Conservation (phyloP, 2,329 filamentous ascomycete genomes). For the Penicillium sp. region DNA sequence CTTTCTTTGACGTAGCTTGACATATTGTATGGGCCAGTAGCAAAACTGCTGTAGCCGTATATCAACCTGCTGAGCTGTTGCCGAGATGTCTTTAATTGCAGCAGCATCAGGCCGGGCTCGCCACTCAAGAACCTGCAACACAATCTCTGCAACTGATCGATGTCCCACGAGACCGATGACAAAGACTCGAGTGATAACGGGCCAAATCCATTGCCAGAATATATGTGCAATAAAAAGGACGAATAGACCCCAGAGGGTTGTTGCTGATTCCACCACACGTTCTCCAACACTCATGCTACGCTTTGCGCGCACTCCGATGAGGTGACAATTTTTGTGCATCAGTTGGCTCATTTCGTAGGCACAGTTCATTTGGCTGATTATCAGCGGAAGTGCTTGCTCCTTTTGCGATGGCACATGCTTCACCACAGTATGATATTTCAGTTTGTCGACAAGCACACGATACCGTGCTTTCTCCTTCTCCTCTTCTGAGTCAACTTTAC, state of each 20-base stretch:
- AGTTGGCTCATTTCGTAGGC: slow-evolving; percentile 84
- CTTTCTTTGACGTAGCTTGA: slow-evolving; percentile 84
- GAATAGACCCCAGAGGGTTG: slow-evolving; percentile 76
- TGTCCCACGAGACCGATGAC: slow-evolving; percentile 78
- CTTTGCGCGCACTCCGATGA: slow-evolving; percentile 77
- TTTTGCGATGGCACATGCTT: slow-evolving; percentile 75
- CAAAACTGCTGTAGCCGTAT: slow-evolving; percentile 97
- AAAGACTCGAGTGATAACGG: slow-evolving; percentile 70
- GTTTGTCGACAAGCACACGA: slow-evolving; percentile 74
- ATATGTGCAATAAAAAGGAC: slow-evolving; percentile 68
- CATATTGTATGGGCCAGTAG: slow-evolving; percentile 97
- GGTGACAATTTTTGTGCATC: slow-evolving; percentile 84
- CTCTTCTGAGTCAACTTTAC: slow-evolving; percentile 70
- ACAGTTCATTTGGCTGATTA: slow-evolving; percentile 95
- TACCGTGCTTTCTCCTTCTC: slow-evolving; percentile 66
- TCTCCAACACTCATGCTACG: slow-evolving; percentile 90
- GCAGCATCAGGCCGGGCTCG: slow-evolving; percentile 73
- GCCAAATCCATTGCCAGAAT: slow-evolving; percentile 74
- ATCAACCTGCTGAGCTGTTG: slow-evolving; percentile 95
- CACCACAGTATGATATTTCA: slow-evolving; percentile 83
- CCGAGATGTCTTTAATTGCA: slow-evolving; percentile 91
- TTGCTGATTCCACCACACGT: slow-evolving; percentile 88
- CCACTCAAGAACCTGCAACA: slow-evolving; percentile 82
- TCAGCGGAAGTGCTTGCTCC: slow-evolving; percentile 75
- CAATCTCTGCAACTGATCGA: slow-evolving; percentile 74